Evolutionary conservation across 371 early-diverging fungal genomes (phyloP), one percentile per base, ranked within the genome.

Genomic region (Rhizopus arrhizus): DNA sequence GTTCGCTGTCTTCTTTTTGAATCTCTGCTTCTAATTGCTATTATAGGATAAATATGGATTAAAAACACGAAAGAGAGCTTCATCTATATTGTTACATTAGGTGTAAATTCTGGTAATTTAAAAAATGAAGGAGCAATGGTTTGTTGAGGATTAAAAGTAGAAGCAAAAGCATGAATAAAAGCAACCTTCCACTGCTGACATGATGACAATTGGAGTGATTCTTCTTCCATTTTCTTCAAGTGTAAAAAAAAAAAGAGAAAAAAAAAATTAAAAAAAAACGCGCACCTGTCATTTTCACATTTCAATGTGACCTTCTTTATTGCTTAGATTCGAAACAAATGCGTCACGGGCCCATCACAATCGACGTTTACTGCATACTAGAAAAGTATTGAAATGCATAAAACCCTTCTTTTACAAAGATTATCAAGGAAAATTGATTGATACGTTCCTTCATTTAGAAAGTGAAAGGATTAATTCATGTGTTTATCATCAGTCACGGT

Each of bases 111-210:
- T 9, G 75, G 74, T 15, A 66, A 54, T 13, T 64, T 43, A 53
- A 66, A 62, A 15, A 69, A 62, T 7, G 33, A 33, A 42, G 59
- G 53, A 2, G 53, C 53, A 3, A 64, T 68, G n/a, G 51, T 56
- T 5, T 55, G 47, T 35, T 67, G 56, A 3, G 52, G 42, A 34
- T 59, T 61, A 38, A 79, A 79, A 5, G 64, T 62, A 12, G 46
- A 34, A 16, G 56, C 38, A 51, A 75, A 79, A 32, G 74, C 76
- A 62, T 75, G 74, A 13, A 79, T 61, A 45, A 72, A 75, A 4
- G 79, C 76, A 31, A 79, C 58, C 33, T 75, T 65, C 70, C 76
- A 75, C 41, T 77, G 69, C 22, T 58, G 55, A 15, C 55, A 42
- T 13, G 72, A 32, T 10, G 67, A 59, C 5, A 59, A 61, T 38